Evolutionary conservation across 2,329 filamentous ascomycete species (phyloP).

Genomic region (Teratosphaeria zuluensis): DNA sequence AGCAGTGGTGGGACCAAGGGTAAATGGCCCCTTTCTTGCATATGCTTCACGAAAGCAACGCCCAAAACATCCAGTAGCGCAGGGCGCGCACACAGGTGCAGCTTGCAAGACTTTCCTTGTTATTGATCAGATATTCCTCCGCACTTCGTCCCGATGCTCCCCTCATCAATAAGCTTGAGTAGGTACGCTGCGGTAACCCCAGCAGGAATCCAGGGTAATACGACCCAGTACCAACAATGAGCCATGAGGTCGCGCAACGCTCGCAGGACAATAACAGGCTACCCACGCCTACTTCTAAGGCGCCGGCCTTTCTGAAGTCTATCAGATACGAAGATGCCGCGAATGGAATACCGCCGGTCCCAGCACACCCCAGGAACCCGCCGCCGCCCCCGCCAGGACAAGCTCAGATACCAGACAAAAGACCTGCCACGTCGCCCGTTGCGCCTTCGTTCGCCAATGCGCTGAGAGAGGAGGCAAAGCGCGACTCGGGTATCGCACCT

Average conservation of each 20-base stretch:
- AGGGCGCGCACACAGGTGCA: neutral
- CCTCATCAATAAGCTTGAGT: neutral
- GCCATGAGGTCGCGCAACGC: conserved; percentile 1
- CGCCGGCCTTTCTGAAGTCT: conserved; percentile 3
- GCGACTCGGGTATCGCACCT: conserved; percentile 26
- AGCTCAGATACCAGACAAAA: neutral
- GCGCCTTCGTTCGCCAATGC: neutral
- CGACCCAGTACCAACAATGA: conserved; percentile 1
- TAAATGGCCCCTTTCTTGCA: neutral
- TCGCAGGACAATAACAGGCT: neutral
- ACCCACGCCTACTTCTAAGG: neutral
- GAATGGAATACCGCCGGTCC: conserved; percentile 7
- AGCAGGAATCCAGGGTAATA: neutral
- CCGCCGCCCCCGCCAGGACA: neutral
- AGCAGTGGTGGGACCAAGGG: neutral
- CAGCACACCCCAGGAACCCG: conserved; percentile 4
- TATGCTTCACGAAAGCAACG: neutral
- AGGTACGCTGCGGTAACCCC: neutral
- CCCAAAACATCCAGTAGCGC: neutral
- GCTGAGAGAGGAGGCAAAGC: conserved; percentile 17
- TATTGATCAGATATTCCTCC: neutral
- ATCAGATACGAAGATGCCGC: conserved; percentile 12
- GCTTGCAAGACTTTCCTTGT: neutral
- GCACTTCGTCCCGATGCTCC: neutral
- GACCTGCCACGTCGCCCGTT: conserved; percentile 4